These are phyloP conservation scores for Tilletia horrida DNA, from an alignment of 1,284 basidiomycete genomes.

Conservation along the genomic window DNA sequence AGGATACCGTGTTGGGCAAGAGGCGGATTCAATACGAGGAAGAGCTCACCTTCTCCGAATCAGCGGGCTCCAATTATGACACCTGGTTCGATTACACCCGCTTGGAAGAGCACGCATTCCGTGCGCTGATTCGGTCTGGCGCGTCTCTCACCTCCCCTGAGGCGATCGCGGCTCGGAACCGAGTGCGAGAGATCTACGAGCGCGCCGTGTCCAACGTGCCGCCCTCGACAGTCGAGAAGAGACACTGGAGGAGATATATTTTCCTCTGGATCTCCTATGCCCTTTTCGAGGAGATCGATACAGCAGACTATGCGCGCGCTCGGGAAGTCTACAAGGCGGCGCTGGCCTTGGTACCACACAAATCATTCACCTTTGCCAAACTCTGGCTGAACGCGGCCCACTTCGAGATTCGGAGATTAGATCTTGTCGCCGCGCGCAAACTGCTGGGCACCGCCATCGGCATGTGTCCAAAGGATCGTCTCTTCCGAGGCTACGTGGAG, in stretches of 20 bases:
- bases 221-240: conserved; percentile 72
- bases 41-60: conserved; percentile 29
- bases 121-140: conserved; percentile 56
- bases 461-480: conserved; percentile 84
- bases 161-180: conserved; percentile 60
- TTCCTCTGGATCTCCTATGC: conserved; percentile 96
- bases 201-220: conserved; percentile 93
- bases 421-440: conserved; percentile 80
- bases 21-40: conserved; percentile 86
- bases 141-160: conserved; percentile 23
- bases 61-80: conserved; percentile 80
- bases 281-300: conserved; percentile 92
- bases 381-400: conserved; percentile 71
- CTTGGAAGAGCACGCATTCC: conserved; percentile 82
- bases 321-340: conserved; percentile 91
- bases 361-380: conserved; percentile 95
- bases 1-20: conserved; percentile 91
- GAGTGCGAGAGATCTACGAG: conserved; percentile 91
- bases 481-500: conserved; percentile 50
- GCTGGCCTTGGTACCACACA: conserved; percentile 84
- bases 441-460: conserved; percentile 86
- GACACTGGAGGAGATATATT: conserved; percentile 78
- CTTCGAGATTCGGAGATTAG: conserved; percentile 83
- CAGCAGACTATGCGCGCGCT: conserved; percentile 78
- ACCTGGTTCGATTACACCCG: conserved; percentile 97